Evolutionary conservation across 495 filamentous ascomycete species (phyloP).

Genomic region (Talaromyces liani): DNA sequence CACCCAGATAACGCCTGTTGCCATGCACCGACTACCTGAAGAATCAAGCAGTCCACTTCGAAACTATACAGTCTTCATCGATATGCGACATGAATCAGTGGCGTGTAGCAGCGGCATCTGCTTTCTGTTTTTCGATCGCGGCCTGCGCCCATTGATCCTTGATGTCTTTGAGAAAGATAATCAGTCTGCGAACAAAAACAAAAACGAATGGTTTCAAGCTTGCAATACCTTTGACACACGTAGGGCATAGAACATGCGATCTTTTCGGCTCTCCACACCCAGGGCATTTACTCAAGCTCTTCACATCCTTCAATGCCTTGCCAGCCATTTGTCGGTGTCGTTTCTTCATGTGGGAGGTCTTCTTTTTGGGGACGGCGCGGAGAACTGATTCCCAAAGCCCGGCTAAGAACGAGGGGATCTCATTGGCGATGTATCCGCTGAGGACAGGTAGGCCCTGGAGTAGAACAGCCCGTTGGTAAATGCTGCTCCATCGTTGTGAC

Average conservation of each 20-base stretch:
- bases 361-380: constrained; percentile 94
- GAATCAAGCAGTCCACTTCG: not conserved
- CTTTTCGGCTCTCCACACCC: constrained; percentile 83
- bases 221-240: constrained; percentile 63
- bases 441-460: constrained; percentile 41
- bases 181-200: not conserved
- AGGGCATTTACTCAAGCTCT: constrained; percentile 74
- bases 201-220: not conserved
- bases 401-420: constrained; percentile 52
- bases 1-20: constrained; percentile 9
- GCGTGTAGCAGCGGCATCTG: not conserved
- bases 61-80: not conserved
- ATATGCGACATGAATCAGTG: not conserved
- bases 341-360: constrained; percentile 95
- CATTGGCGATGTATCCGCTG: constrained; percentile 38
- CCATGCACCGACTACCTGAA: constrained; percentile 5
- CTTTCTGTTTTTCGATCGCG: not conserved
- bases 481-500: constrained; percentile 25
- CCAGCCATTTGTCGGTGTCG: constrained; percentile 87
- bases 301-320: constrained; percentile 87
- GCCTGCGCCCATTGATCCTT: constrained; percentile 25
- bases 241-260: constrained; percentile 77
- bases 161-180: constrained; percentile 16
- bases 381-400: constrained; percentile 90
- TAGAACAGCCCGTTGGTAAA: constrained; percentile 37